phyloP scores from a whole-genome alignment of 2,329 filamentous ascomycete genomes.

The Sordariomycetes sp. region DNA sequence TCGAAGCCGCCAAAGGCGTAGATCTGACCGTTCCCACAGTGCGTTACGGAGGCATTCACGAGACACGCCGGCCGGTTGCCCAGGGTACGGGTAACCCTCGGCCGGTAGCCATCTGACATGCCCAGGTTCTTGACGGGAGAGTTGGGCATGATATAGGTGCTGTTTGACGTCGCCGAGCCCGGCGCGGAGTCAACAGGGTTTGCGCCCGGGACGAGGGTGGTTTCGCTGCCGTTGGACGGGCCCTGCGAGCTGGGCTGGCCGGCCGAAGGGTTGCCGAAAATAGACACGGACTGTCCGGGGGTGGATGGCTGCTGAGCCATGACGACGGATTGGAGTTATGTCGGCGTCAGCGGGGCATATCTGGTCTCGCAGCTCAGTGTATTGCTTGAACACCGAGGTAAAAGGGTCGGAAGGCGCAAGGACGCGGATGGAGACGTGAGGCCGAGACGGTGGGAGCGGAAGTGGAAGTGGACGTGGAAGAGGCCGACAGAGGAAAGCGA shows the following conservation, averaged over 20 bases:
- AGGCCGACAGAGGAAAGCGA: neutral
- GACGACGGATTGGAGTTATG: constrained; percentile 13
- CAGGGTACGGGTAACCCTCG: constrained; percentile 68
- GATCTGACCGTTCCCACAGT: constrained; percentile 93
- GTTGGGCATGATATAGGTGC: constrained; percentile 86
- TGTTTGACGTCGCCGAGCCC: constrained; percentile 47
- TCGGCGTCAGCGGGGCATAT: neutral
- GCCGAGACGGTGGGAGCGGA: neutral
- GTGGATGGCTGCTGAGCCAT: constrained; percentile 34
- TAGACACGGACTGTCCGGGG: constrained; percentile 30
- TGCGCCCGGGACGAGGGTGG: constrained; percentile 11
- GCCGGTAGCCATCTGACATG: constrained; percentile 66
- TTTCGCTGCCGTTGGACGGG: constrained; percentile 15
- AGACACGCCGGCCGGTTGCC: constrained; percentile 83
- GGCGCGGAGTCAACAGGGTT: constrained; percentile 22
- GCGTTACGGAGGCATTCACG: constrained; percentile 98
- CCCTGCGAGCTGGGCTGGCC: constrained; percentile 10
- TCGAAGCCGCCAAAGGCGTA: constrained; percentile 98
- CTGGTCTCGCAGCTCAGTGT: neutral
- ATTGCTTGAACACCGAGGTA: neutral
- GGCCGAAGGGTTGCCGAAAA: constrained; percentile 32
- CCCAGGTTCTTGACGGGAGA: constrained; percentile 61
- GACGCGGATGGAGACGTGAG: neutral
- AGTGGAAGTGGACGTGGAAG: neutral
- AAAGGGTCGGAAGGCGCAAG: neutral